Evolutionary conservation across 306 rosid species (phyloP).

Genomic region (Cucumis melo): DNA sequence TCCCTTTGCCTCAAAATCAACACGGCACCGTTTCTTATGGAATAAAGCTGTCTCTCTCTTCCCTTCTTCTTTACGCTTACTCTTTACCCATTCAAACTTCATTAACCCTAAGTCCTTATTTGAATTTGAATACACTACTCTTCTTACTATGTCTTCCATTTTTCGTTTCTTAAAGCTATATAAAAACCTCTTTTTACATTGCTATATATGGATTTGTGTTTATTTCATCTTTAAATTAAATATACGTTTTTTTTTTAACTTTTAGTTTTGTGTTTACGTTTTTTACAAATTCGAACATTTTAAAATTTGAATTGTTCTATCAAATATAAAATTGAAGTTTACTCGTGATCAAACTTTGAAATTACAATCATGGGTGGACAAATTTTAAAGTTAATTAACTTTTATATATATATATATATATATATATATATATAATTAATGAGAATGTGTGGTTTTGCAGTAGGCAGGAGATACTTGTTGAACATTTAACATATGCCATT

Average conservation of each 20-base stretch:
- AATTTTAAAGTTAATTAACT: not conserved
- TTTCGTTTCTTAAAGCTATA: not conserved
- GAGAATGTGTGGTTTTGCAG: not conserved
- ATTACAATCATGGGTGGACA: no score
- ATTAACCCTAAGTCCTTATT: not conserved
- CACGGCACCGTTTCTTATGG: slow-evolving; percentile 29
- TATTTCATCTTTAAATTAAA: no score
- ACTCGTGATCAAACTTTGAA: no score
- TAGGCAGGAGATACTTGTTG: no score
- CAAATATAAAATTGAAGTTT: not conserved
- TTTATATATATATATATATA: no score
- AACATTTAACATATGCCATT: not conserved
- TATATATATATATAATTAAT: no score
- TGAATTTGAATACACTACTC: not conserved
- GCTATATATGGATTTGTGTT: no score
- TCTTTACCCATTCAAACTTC: not conserved
- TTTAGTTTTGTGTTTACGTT: no score
- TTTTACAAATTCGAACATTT: no score
- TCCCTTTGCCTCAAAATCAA: slow-evolving; percentile 81
- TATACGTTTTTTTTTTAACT: no score
- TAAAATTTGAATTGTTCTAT: no score
- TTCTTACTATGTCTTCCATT: not conserved
- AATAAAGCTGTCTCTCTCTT: slow-evolving; percentile 26
- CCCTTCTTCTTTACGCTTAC: slow-evolving; percentile 12
- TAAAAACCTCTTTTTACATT: not conserved